Conservation (phyloP, 2,329 filamentous ascomycete genomes). For the Colletotrichum liaoningense region DNA sequence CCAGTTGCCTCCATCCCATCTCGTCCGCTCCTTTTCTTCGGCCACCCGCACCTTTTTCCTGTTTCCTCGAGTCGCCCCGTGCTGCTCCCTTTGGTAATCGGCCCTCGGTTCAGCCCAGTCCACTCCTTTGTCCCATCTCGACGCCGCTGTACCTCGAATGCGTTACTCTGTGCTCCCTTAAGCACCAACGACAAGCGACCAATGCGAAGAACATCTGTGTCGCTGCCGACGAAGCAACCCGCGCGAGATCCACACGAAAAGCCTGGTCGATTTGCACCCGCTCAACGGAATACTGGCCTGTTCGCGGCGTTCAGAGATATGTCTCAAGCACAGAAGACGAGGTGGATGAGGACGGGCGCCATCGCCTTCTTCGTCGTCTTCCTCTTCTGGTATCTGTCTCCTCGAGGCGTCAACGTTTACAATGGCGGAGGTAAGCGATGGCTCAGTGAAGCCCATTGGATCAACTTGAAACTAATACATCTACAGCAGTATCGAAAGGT, state of each 20-base stretch:
- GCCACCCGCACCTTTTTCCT: conserved; percentile 32
- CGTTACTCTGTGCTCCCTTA: conserved; percentile 36
- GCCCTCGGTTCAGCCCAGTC: conserved; percentile 17
- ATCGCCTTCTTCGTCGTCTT: conserved; percentile 70
- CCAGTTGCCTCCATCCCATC: conserved; percentile 18
- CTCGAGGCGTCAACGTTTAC: conserved; percentile 66
- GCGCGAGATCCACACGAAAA: conserved; percentile 74
- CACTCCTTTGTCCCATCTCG: conserved; percentile 28
- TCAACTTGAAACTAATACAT: conserved; percentile 36
- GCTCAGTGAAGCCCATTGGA: background rate
- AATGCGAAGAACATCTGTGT: conserved; percentile 76
- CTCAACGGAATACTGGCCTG: conserved; percentile 58
- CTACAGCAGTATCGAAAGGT: conserved; percentile 38
- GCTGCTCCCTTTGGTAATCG: conserved; percentile 13
- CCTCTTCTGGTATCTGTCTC: conserved; percentile 73
- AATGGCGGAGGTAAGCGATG: conserved; percentile 53
- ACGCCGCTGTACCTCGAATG: conserved; percentile 33
- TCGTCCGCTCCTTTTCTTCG: conserved; percentile 30
- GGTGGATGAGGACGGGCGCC: conserved; percentile 74
- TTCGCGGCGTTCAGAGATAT: conserved; percentile 59
- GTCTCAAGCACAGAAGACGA: conserved; percentile 73
- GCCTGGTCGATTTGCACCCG: conserved; percentile 67
- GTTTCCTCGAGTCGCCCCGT: conserved; percentile 22
- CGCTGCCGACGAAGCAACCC: conserved; percentile 70
- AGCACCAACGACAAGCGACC: conserved; percentile 33